A percentile compares a stretch with the other conserved stretches of the same genome.
Conservation (phyloP, 1,284 basidiomycete species). For the Phellinidium pouzarii region DNA sequence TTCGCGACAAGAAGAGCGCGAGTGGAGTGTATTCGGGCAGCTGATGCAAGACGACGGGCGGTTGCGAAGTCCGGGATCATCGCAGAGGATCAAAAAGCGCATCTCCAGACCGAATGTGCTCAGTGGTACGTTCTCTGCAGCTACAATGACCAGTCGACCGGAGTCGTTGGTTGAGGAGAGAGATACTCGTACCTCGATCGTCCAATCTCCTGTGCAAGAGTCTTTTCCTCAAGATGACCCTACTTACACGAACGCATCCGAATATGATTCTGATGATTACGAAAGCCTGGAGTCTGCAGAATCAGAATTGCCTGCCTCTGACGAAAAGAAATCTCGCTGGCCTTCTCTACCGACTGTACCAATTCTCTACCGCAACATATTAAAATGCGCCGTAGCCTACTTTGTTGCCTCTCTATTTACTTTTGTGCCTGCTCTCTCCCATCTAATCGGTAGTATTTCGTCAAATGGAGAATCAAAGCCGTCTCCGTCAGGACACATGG, state of each 20-base stretch:
- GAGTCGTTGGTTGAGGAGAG: conserved; percentile 7
- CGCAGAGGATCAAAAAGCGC: conserved; percentile 8
- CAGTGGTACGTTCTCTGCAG: not conserved
- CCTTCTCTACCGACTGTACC: conserved; percentile 35
- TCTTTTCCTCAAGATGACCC: conserved; percentile 7
- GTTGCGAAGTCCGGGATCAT: conserved; percentile 25
- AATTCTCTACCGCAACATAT: conserved; percentile 60
- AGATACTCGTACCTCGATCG: conserved; percentile 2
- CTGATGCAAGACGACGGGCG: conserved; percentile 60
- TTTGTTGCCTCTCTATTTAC: conserved; percentile 90
- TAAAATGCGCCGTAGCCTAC: conserved; percentile 92
- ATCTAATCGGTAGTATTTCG: conserved; percentile 56
- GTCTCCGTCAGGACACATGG: conserved; percentile 79
- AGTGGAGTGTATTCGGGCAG: conserved; percentile 69
- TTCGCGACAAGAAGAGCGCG: conserved; percentile 22
- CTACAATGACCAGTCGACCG: not conserved
- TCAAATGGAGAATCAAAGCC: conserved; percentile 47
- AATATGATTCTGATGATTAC: conserved; percentile 21
- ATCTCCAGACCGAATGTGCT: not conserved
- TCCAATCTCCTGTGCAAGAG: conserved; percentile 17
- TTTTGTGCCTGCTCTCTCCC: conserved; percentile 68
- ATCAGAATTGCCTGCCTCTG: conserved; percentile 19
- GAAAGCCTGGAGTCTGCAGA: conserved; percentile 21
- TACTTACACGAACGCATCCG: conserved; percentile 19
- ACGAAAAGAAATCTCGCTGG: conserved; percentile 9